Evolutionary conservation across 495 filamentous ascomycete species (phyloP).

Genomic region (Penicillium soppii): DNA sequence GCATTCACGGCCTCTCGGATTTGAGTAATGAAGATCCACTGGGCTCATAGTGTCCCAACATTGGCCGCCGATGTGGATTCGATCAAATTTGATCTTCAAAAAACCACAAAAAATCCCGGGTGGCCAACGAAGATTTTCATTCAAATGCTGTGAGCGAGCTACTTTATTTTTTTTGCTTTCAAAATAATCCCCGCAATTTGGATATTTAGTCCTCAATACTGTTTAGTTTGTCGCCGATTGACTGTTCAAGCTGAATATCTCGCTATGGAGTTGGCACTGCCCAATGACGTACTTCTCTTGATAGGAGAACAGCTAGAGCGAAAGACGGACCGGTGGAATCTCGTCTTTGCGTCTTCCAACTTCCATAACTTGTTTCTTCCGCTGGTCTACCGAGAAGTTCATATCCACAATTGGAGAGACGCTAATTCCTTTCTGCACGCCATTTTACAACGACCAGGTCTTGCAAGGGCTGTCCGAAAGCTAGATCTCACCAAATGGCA

Average conservation of each 20-base stretch:
- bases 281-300: slow-evolving; percentile 34
- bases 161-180: no score
- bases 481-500: slow-evolving; percentile 28
- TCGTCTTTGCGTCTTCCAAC: slow-evolving; percentile 28
- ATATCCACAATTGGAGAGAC: slow-evolving; percentile 18
- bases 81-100: slow-evolving; percentile 5
- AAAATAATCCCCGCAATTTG: background rate
- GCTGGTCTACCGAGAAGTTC: slow-evolving; percentile 22
- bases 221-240: background rate
- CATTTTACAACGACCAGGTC: slow-evolving; percentile 20
- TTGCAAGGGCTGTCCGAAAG: slow-evolving; percentile 25
- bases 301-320: slow-evolving; percentile 30
- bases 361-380: slow-evolving; percentile 34
- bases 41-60: background rate
- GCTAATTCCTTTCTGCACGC: slow-evolving; percentile 24
- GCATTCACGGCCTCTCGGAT: background rate
- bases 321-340: slow-evolving; percentile 29
- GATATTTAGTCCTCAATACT: background rate
- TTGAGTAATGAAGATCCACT: background rate
- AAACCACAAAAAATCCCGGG: background rate
- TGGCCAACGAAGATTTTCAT: no score
- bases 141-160: no score
- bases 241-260: background rate
- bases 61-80: background rate
- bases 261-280: slow-evolving; percentile 9